A percentile compares a stretch with the other conserved stretches of the same genome.
phyloP scores from a whole-genome alignment of 2,329 filamentous ascomycete species.

The Madurella mycetomatis region DNA sequence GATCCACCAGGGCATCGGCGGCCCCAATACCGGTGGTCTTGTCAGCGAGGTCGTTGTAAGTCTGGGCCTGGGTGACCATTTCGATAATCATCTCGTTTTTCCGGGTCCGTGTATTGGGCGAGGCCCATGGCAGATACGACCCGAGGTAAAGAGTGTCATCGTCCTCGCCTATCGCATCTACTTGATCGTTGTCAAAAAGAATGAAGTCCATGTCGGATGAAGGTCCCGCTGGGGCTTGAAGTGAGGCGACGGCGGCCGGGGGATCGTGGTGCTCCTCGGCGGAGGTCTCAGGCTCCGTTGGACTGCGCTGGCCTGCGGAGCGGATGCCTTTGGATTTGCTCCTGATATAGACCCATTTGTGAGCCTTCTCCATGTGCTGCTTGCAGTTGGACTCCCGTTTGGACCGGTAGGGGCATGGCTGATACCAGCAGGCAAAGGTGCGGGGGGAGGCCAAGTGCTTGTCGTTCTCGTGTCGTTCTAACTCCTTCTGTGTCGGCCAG shows the following conservation, averaged over 20 bases:
- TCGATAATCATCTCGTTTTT: slow-evolving; percentile 27
- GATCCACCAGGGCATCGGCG: slow-evolving; percentile 17
- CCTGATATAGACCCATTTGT: slow-evolving; percentile 67
- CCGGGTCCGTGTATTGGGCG: slow-evolving; percentile 25
- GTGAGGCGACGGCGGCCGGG: background rate
- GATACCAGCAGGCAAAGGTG: slow-evolving; percentile 61
- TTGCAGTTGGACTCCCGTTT: slow-evolving; percentile 80
- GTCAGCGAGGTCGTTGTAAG: slow-evolving; percentile 19
- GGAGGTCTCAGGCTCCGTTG: slow-evolving; percentile 2
- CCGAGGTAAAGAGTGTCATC: slow-evolving; percentile 16
- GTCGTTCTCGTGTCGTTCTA: slow-evolving; percentile 72
- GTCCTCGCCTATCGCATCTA: slow-evolving; percentile 16
- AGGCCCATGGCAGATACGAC: slow-evolving; percentile 26
- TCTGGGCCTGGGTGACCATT: slow-evolving; percentile 25
- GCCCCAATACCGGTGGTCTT: background rate
- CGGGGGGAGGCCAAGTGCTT: slow-evolving; percentile 65
- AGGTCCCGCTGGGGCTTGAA: background rate
- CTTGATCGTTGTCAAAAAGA: slow-evolving; percentile 21
- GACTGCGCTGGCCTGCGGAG: slow-evolving; percentile 24
- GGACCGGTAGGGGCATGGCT: slow-evolving; percentile 63
- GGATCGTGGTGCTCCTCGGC: background rate
- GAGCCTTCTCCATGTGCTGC: slow-evolving; percentile 81
- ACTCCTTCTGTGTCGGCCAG: slow-evolving; percentile 76
- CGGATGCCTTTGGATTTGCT: slow-evolving; percentile 66
- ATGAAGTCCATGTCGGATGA: slow-evolving; percentile 23